These are phyloP conservation scores for Phylloporus sp. DNA, from an alignment of 768 basidiomycete genomes.

Conservation along the genomic window DNA sequence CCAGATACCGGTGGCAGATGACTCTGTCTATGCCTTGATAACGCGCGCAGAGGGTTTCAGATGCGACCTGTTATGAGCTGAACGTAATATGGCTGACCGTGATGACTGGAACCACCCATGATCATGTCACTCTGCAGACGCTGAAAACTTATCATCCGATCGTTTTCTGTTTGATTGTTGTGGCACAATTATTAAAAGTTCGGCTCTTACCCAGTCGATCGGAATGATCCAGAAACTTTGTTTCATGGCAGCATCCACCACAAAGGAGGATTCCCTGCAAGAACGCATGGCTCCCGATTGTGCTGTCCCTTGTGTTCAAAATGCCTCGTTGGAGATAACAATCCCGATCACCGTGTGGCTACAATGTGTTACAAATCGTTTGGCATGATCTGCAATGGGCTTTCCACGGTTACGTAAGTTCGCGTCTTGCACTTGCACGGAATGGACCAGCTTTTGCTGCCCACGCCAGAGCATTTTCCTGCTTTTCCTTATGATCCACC, in stretches of 20 bases:
- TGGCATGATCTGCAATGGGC: neutral
- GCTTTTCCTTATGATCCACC: slow-evolving; percentile 83
- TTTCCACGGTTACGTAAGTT: neutral
- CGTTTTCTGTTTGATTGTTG: neutral
- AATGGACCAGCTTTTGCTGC: slow-evolving; percentile 34
- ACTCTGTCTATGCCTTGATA: neutral
- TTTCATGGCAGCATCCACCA: neutral
- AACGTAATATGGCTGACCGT: neutral
- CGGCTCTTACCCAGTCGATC: neutral
- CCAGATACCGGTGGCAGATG: neutral
- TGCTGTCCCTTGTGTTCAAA: neutral
- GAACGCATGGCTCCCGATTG: too few species aligned
- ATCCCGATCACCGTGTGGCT: neutral
- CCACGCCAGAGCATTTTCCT: slow-evolving; percentile 65
- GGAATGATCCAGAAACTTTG: neutral
- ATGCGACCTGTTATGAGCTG: neutral
- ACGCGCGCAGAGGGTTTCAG: neutral
- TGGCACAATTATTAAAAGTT: too few species aligned
- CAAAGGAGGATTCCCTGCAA: neutral
- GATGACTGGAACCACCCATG: too few species aligned
- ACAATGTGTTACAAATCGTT: neutral
- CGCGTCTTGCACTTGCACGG: neutral
- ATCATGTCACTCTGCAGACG: neutral
- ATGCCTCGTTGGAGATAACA: neutral
- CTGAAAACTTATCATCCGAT: neutral